These are phyloP conservation scores for Saccharomyces hybrid DNA, from an alignment of 1,139 yeast species.

Conservation along the genomic window DNA sequence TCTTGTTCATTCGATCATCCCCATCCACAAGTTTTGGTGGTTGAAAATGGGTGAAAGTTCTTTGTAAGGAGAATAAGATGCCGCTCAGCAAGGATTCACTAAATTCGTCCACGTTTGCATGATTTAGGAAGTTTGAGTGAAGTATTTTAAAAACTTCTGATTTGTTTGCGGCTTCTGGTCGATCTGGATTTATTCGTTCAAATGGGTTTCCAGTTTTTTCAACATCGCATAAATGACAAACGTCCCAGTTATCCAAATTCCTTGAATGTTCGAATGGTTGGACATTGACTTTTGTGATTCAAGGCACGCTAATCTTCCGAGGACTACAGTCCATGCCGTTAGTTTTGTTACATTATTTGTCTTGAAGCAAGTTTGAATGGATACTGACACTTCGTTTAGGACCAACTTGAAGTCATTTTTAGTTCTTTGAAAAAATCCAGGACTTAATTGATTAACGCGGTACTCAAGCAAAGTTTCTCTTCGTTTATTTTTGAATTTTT, in stretches of 20 bases:
- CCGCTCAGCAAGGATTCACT: slow-evolving; percentile 35
- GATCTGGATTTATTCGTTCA: slow-evolving; percentile 23
- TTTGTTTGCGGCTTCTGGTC: slow-evolving; percentile 23
- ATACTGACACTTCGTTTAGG: slow-evolving; percentile 12
- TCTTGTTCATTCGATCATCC: slow-evolving; percentile 13
- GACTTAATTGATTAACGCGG: slow-evolving; percentile 10
- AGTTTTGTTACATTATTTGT: slow-evolving; percentile 13
- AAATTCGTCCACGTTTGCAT: slow-evolving; percentile 16
- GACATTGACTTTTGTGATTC: slow-evolving; percentile 7
- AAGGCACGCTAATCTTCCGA: slow-evolving; percentile 23
- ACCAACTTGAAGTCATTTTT: slow-evolving; percentile 5
- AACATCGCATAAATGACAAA: slow-evolving; percentile 40
- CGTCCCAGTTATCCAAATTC: slow-evolving; percentile 7
- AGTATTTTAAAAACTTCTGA: slow-evolving; percentile 26
- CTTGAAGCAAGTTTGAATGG: slow-evolving; percentile 15
- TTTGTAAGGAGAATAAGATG: slow-evolving; percentile 40
- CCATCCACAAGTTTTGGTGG: slow-evolving; percentile 32
- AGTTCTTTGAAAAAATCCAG: slow-evolving; percentile 10
- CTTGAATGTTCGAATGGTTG: neutral
- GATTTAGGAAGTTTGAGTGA: slow-evolving; percentile 17
- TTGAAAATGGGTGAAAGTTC: slow-evolving; percentile 43
- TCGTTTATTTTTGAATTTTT: slow-evolving; percentile 6
- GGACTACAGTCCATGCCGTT: slow-evolving; percentile 14
- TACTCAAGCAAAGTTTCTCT: slow-evolving; percentile 4
- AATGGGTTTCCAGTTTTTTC: slow-evolving; percentile 18